Base-by-base conservation (phyloP, 345 rosid genomes). In the Salix dunnii region DNA sequence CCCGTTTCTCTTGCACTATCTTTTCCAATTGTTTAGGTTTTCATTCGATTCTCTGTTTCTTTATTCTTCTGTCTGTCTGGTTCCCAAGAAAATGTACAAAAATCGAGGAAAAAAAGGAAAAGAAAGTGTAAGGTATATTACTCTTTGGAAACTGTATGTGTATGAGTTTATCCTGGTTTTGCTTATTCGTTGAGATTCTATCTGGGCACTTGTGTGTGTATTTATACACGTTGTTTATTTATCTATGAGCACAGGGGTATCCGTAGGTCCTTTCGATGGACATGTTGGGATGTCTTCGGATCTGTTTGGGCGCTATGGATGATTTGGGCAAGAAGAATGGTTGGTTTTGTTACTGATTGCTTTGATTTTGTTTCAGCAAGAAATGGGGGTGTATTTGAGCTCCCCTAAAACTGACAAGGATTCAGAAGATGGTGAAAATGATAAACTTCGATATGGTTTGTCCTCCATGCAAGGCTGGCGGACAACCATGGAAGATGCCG, bases 381-480 rank as follows among this genome's bases (percentile, higher is more conserved):
- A 82, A 81, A 96, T 96, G 99, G 97, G 98, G 68, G 86, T 91
- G 80, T 96, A 96, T 73, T 91, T 96, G 35, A 96, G 99, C 84
- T 69, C 94, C 74, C 99, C 99, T 25, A 93, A 91, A 82, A 92
- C 96, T 28, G 97, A 96, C 42, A 96, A 96, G 73, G 88, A 80
- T 74, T 93, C 98, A 17, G 93, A 92, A 79, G 98, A 96, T 72
- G 96, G 96, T 7, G 98, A 86, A 63, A 93, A 90, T 80, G 81
- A 83, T 77, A 83, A 85, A 82, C 86, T 96, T 33, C 86, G 97
- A 79, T 96, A 89, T 83, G 98, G 99, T 10, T 73, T 91, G 76
- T 91, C 98, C 17, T 96, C 97, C n/a, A 96, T 96, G 99, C 99
- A 96, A 87, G 99, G 99, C 64, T 93, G 99, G 99, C 99, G 99